These are phyloP conservation scores for Helianthus tuberosus DNA, from an alignment of 129 eudicot species.

Conservation along the genomic window DNA sequence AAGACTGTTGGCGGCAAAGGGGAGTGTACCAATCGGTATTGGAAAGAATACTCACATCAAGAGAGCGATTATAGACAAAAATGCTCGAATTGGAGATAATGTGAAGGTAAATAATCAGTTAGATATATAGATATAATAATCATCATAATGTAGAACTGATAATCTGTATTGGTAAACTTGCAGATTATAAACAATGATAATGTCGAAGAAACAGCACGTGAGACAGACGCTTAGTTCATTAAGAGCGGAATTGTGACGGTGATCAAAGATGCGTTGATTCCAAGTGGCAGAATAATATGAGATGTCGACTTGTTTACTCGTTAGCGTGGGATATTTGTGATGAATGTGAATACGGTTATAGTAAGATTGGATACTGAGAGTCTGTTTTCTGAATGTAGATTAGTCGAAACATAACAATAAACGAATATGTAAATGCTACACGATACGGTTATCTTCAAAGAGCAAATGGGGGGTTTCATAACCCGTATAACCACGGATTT, in stretches of 20 bases:
- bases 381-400: slow-evolving; percentile 55
- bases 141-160: neutral
- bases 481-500: too few species aligned
- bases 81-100: too few species aligned
- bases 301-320: neutral
- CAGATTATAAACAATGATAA: slow-evolving; percentile 70
- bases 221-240: slow-evolving; percentile 90
- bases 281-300: slow-evolving; percentile 72
- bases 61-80: too few species aligned
- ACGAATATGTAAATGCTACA: slow-evolving; percentile 66
- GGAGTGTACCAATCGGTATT: too few species aligned
- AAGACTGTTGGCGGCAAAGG: too few species aligned
- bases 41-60: too few species aligned
- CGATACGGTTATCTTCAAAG: slow-evolving; percentile 86
- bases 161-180: slow-evolving; percentile 1
- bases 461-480: too few species aligned
- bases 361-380: slow-evolving; percentile 14
- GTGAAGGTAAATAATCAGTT: too few species aligned
- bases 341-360: too few species aligned
- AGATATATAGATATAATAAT: too few species aligned
- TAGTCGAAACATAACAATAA: slow-evolving; percentile 83
- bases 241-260: slow-evolving; percentile 90
- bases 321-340: slow-evolving; percentile 8
- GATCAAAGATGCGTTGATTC: slow-evolving; percentile 87
- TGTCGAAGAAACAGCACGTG: slow-evolving; percentile 89